Percentiles rank a stretch among this genome's conserved stretches.
Evolutionary conservation across 2,329 filamentous ascomycete species (phyloP).

Genomic region (Colletotrichum euphorbiae): DNA sequence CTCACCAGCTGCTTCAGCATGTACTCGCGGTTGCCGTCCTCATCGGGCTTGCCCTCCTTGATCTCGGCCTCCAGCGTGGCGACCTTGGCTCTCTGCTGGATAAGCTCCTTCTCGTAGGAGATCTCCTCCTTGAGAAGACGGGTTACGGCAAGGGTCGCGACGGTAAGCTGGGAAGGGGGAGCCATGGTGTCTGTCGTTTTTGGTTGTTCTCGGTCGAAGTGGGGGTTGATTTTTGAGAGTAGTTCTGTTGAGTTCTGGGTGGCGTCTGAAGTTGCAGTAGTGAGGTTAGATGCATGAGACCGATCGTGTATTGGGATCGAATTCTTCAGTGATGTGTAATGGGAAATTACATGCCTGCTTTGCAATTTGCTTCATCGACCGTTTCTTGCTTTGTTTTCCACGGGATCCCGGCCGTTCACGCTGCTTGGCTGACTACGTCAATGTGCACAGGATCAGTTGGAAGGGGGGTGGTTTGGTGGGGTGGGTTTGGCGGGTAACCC

Average conservation of each 20-base stretch:
- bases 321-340: neutral
- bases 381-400: constrained; percentile 37
- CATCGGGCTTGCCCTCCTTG: constrained; percentile 59
- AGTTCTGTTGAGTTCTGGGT: neutral
- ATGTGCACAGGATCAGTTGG: neutral
- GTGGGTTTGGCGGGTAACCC: constrained; percentile 29
- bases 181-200: constrained; percentile 68
- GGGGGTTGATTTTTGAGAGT: neutral
- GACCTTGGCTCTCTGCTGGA: constrained; percentile 78
- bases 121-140: constrained; percentile 92
- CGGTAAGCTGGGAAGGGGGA: constrained; percentile 79
- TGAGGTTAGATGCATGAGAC: neutral
- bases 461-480: constrained; percentile 22
- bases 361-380: constrained; percentile 12
- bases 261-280: constrained; percentile 1
- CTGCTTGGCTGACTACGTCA: constrained; percentile 38
- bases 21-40: constrained; percentile 81
- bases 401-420: constrained; percentile 24
- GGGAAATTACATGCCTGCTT: constrained; percentile 9
- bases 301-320: neutral
- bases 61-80: constrained; percentile 74
- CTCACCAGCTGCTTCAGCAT: constrained; percentile 87
- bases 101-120: constrained; percentile 89
- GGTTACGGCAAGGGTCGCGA: constrained; percentile 81
- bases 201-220: neutral